Percentiles rank a stretch among this genome's conserved stretches.
phyloP scores from a whole-genome alignment of 345 rosid genomes.

The Camelina sativa region DNA sequence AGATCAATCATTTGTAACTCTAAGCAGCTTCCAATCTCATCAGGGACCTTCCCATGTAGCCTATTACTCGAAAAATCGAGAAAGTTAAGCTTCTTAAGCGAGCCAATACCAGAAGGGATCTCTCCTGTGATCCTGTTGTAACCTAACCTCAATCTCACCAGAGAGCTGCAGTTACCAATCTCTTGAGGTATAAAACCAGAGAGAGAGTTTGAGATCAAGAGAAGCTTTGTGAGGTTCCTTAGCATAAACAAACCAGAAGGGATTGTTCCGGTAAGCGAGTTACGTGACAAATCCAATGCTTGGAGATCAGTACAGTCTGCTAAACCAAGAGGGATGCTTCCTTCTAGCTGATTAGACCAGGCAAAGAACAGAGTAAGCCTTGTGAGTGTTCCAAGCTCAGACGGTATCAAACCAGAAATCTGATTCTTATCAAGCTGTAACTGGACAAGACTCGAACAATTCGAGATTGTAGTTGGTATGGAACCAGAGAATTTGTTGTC shows the following conservation, averaged over 20 bases:
- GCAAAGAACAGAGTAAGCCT: constrained; percentile 74
- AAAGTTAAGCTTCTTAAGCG: constrained; percentile 65
- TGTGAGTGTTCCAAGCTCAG: constrained; percentile 69
- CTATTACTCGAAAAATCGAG: constrained; percentile 81
- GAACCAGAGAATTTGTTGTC: constrained; percentile 86
- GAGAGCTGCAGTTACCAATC: constrained; percentile 75
- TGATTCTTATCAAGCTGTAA: constrained; percentile 85
- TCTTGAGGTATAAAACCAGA: constrained; percentile 72
- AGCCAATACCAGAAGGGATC: constrained; percentile 72
- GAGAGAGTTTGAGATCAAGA: constrained; percentile 72
- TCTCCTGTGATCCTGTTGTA: constrained; percentile 68
- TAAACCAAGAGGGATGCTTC: constrained; percentile 81
- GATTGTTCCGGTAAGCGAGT: constrained; percentile 75
- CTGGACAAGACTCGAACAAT: constrained; percentile 68
- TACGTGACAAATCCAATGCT: constrained; percentile 80
- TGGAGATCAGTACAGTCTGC: constrained; percentile 66
- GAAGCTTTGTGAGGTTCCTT: constrained; percentile 74
- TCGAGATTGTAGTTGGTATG: constrained; percentile 69
- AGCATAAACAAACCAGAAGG: constrained; percentile 82
- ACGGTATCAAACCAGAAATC: constrained; percentile 83
- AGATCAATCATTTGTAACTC: constrained; percentile 84
- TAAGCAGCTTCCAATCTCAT: constrained; percentile 72
- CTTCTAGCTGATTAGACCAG: constrained; percentile 95
- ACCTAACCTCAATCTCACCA: constrained; percentile 79
- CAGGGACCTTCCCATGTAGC: constrained; percentile 68